Evolutionary conservation across 2,329 filamentous ascomycete genomes (phyloP).

Genomic region (Byssochlamys sp.): DNA sequence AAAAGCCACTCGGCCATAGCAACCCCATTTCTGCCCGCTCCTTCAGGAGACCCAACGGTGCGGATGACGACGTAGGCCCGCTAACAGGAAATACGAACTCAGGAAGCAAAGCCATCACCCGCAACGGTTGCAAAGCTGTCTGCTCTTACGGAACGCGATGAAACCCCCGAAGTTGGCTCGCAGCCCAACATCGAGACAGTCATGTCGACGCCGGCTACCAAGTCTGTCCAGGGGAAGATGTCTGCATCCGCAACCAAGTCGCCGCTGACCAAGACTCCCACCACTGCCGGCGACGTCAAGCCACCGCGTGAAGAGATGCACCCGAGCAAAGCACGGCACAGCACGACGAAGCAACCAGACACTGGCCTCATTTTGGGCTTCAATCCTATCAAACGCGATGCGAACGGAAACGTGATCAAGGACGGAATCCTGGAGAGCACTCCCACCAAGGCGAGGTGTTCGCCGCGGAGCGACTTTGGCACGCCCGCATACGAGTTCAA

Average conservation of each 20-base stretch:
- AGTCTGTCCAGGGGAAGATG: constrained; percentile 17
- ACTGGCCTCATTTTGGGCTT: constrained; percentile 77
- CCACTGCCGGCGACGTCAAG: constrained; percentile 55
- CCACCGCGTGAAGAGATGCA: constrained; percentile 79
- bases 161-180: constrained; percentile 28
- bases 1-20: constrained; percentile 7
- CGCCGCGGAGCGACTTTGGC: constrained; percentile 26
- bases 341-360: constrained; percentile 65
- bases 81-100: constrained; percentile 6
- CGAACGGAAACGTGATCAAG: constrained; percentile 26
- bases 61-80: neutral
- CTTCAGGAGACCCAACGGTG: neutral
- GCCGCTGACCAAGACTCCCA: constrained; percentile 23
- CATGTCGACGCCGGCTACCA: constrained; percentile 13
- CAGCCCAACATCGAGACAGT: constrained; percentile 11
- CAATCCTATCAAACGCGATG: constrained; percentile 53
- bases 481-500: constrained; percentile 40
- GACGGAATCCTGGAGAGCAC: constrained; percentile 24
- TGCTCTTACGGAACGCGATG: constrained; percentile 40
- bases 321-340: constrained; percentile 68
- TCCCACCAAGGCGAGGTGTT: constrained; percentile 32
- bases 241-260: constrained; percentile 18
- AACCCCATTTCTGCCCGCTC: neutral
- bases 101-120: constrained; percentile 15
- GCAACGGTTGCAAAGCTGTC: constrained; percentile 26